Evolutionary conservation across 768 basidiomycete genomes (phyloP).

Genomic region (Tricholoma hemisulphureum): DNA sequence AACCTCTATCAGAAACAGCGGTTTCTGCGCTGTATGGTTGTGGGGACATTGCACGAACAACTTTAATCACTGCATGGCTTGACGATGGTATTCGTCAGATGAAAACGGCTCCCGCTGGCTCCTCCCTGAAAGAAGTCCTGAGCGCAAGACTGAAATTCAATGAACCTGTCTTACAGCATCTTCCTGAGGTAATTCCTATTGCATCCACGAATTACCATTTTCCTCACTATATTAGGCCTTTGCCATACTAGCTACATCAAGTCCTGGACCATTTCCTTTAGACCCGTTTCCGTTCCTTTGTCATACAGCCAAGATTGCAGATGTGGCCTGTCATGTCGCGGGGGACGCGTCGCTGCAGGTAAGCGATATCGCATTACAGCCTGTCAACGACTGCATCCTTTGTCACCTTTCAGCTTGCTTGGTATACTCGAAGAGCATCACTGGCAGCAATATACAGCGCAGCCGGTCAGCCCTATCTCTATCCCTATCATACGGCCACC

Average conservation of each 20-base stretch:
- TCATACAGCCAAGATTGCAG: constrained; percentile 62
- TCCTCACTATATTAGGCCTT: constrained; percentile 56
- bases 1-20: constrained; percentile 68
- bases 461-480: constrained; percentile 45
- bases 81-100: constrained; percentile 61
- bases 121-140: constrained; percentile 51
- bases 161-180: constrained; percentile 58
- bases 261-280: constrained; percentile 46
- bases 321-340: constrained; percentile 63
- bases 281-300: constrained; percentile 60
- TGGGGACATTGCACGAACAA: constrained; percentile 63
- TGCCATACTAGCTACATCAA: constrained; percentile 60
- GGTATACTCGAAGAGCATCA: constrained; percentile 70
- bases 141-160: constrained; percentile 60
- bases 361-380: constrained; percentile 16
- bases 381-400: background rate
- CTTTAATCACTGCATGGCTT: constrained; percentile 72
- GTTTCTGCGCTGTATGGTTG: constrained; percentile 72
- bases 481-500: background rate
- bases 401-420: constrained; percentile 48
- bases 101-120: constrained; percentile 21
- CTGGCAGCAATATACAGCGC: constrained; percentile 68
- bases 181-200: constrained; percentile 72
- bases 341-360: constrained; percentile 61
- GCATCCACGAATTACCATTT: background rate